Percentiles rank a stretch among this genome's conserved stretches.
phyloP scores from a whole-genome alignment of 805 yeast genomes.

The Kazachstania africana region DNA sequence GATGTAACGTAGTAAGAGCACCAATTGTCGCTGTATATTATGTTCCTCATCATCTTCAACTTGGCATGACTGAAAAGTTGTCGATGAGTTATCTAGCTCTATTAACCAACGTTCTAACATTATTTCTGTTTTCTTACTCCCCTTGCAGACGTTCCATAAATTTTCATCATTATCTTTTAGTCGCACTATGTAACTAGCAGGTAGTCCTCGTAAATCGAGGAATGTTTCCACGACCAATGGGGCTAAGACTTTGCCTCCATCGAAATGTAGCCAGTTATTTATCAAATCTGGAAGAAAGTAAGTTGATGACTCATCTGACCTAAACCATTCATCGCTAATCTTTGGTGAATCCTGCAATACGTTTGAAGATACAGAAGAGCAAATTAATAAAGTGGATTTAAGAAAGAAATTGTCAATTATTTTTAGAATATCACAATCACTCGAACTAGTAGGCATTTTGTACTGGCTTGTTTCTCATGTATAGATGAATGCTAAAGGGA shows the following conservation, averaged over 20 bases:
- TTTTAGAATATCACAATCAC: constrained; percentile 18
- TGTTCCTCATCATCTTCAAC: constrained; percentile 42
- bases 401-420: constrained; percentile 52
- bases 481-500: too few relatives aligned
- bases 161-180: constrained; percentile 43
- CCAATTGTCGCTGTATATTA: constrained; percentile 58
- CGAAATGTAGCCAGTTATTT: constrained; percentile 56
- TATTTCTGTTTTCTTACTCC: constrained; percentile 63
- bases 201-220: constrained; percentile 50
- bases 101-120: constrained; percentile 90
- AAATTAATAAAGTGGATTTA: constrained; percentile 47
- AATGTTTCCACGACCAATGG: constrained; percentile 82
- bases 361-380: constrained; percentile 26
- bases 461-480: too few relatives aligned
- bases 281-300: constrained; percentile 17
- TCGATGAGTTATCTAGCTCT: constrained; percentile 46
- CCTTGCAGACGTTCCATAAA: constrained; percentile 47
- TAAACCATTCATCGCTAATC: constrained; percentile 7
- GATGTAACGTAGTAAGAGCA: constrained; percentile 61
- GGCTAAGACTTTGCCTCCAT: constrained; percentile 37
- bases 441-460: not conserved
- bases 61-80: constrained; percentile 26
- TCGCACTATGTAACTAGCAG: constrained; percentile 46
- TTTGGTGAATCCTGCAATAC: constrained; percentile 2
- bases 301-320: not conserved